A percentile compares a stretch with the other conserved stretches of the same genome.
Conservation (phyloP, 495 filamentous ascomycete genomes). For the Xylaria acuta region DNA sequence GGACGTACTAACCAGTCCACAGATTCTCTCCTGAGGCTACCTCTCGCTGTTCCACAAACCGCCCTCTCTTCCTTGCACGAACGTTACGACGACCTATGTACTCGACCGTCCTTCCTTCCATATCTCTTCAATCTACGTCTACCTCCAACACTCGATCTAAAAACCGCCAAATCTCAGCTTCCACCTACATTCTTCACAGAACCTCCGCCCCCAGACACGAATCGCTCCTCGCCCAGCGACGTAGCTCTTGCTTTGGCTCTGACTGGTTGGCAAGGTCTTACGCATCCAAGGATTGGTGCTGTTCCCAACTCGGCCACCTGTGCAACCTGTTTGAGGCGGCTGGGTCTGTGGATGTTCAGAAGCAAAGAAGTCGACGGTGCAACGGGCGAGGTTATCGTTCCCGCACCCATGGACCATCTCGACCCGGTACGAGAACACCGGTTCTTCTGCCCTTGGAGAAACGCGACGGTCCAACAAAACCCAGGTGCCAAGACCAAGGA, state of each 20-base stretch:
- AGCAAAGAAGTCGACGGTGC: conserved; percentile 56
- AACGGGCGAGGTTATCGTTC: conserved; percentile 57
- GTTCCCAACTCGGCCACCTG: conserved; percentile 76
- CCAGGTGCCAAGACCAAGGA: conserved; percentile 41
- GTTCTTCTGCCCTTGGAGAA: conserved; percentile 84
- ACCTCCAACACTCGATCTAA: conserved; percentile 51
- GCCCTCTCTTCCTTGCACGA: conserved; percentile 63
- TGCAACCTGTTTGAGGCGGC: conserved; percentile 80
- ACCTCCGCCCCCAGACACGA: conserved; percentile 42
- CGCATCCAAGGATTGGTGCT: conserved; percentile 61
- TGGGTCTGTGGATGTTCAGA: conserved; percentile 95
- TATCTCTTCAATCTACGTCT: conserved; percentile 60
- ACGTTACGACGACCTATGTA: conserved; percentile 64
- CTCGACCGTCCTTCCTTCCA: conserved; percentile 55
- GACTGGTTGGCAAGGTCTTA: conserved; percentile 82
- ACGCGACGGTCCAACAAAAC: conserved; percentile 62
- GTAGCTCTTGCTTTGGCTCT: conserved; percentile 77
- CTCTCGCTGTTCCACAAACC: conserved; percentile 62
- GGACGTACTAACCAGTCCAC: conserved; percentile 39
- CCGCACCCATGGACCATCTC: conserved; percentile 67
- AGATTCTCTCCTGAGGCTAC: conserved; percentile 54
- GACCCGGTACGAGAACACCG: conserved; percentile 73
- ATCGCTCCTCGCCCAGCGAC: conserved; percentile 56
- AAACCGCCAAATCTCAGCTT: conserved; percentile 58
- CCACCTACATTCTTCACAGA: conserved; percentile 53